A percentile compares a stretch with the other conserved stretches of the same genome.
Evolutionary conservation across 257 asterid species (phyloP).

Genomic region (Solanum chmielewskii): DNA sequence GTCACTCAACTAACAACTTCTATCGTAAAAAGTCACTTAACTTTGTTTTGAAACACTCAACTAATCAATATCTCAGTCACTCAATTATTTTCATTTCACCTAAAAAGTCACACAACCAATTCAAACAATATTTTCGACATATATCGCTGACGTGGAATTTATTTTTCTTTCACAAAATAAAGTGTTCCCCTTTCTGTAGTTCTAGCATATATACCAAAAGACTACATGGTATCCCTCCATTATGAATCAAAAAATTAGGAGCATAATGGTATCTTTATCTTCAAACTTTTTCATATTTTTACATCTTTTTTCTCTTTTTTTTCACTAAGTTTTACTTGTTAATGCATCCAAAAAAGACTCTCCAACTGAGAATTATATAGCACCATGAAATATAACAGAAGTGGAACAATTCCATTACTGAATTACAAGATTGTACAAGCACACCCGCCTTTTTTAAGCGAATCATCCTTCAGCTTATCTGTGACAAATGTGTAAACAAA

Average conservation of each 20-base stretch:
- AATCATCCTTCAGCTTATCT: conserved; percentile 58
- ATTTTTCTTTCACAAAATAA: not conserved
- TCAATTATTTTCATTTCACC: not conserved
- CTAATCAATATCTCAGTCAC: not conserved
- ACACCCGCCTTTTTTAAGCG: conserved; percentile 55
- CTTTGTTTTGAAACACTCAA: not conserved
- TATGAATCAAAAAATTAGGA: not conserved
- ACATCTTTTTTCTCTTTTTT: not conserved
- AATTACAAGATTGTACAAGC: conserved; percentile 53
- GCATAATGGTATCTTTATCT: not conserved
- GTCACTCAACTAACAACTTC: not conserved
- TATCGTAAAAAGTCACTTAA: not conserved
- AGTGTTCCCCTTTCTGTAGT: not conserved
- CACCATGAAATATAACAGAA: not conserved
- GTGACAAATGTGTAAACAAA: not conserved
- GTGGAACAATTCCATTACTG: conserved; percentile 5
- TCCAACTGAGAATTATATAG: not conserved
- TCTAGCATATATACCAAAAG: not conserved
- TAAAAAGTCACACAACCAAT: not conserved
- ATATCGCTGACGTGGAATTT: not conserved
- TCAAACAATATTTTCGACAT: not conserved
- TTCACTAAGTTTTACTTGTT: not conserved
- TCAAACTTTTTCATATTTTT: not conserved
- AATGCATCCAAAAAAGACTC: not conserved
- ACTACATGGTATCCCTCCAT: not conserved